A percentile compares a stretch with the other conserved stretches of the same genome.
These are phyloP conservation scores for Acacia melanoxylon DNA, from an alignment of 306 rosid genomes.

Conservation along the genomic window DNA sequence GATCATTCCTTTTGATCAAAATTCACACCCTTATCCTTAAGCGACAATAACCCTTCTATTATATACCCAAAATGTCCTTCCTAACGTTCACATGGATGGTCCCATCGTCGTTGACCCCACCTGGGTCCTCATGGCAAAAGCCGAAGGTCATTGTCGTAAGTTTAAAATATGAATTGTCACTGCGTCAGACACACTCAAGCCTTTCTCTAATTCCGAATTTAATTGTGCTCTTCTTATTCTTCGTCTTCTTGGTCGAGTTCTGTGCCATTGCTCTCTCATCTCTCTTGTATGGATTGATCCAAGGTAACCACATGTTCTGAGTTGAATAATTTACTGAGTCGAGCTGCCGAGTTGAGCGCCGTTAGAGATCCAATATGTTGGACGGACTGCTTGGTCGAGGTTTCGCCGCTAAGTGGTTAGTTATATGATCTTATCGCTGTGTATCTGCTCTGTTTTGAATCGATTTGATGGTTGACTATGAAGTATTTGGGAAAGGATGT, in stretches of 20 bases:
- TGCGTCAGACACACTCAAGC: conserved; percentile 20
- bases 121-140: neutral
- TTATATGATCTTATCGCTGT: conserved; percentile 15
- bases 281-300: conserved; percentile 25
- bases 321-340: conserved; percentile 32
- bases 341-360: conserved; percentile 25
- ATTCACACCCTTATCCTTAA: neutral
- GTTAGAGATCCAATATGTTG: conserved; percentile 55
- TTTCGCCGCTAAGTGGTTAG: conserved; percentile 75
- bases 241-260: conserved; percentile 38
- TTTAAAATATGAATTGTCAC: neutral
- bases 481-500: neutral
- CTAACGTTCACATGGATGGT: conserved; percentile 30
- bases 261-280: conserved; percentile 30
- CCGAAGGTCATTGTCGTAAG: conserved; percentile 49
- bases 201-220: neutral
- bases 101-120: neutral
- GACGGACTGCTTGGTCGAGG: conserved; percentile 92
- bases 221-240: neutral
- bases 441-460: neutral
- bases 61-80: conserved; percentile 36
- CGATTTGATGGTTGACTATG: neutral
- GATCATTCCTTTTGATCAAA: neutral
- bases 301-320: conserved; percentile 31
- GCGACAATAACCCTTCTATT: neutral